phyloP scores from a whole-genome alignment of 2,329 filamentous ascomycete genomes.

The Ambrosiella xylebori region DNA sequence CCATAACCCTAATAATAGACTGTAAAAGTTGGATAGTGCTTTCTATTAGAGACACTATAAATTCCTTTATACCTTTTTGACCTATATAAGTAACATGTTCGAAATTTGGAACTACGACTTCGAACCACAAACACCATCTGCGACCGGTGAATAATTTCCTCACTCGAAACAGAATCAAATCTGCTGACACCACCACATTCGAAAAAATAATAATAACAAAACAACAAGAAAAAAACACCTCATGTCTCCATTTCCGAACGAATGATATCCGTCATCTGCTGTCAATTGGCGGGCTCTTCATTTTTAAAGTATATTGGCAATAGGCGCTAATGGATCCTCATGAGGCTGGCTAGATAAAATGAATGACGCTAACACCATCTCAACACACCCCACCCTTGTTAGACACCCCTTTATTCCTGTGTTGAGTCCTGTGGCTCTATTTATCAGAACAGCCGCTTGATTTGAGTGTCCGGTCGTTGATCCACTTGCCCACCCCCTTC shows the following conservation, averaged over 20 bases:
- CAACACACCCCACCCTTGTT: background rate
- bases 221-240: too few species aligned
- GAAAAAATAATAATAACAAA: background rate
- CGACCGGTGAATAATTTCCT: background rate
- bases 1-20: background rate
- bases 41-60: background rate
- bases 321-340: background rate
- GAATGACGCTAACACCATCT: background rate
- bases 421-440: background rate
- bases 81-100: background rate
- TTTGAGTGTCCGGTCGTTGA: too few species aligned
- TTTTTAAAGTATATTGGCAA: background rate
- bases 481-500: too few species aligned
- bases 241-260: too few species aligned
- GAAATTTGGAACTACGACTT: background rate
- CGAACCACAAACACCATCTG: background rate
- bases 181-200: background rate
- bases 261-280: background rate
- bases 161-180: background rate
- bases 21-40: background rate
- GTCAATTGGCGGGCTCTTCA: background rate
- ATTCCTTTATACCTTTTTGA: background rate
- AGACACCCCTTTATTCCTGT: background rate
- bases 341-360: background rate
- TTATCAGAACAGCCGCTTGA: too few species aligned